Percentiles rank a stretch among this genome's conserved stretches.
These are phyloP conservation scores for Dionaea muscipula DNA, from an alignment of 179 eudicot genomes.

Conservation along the genomic window DNA sequence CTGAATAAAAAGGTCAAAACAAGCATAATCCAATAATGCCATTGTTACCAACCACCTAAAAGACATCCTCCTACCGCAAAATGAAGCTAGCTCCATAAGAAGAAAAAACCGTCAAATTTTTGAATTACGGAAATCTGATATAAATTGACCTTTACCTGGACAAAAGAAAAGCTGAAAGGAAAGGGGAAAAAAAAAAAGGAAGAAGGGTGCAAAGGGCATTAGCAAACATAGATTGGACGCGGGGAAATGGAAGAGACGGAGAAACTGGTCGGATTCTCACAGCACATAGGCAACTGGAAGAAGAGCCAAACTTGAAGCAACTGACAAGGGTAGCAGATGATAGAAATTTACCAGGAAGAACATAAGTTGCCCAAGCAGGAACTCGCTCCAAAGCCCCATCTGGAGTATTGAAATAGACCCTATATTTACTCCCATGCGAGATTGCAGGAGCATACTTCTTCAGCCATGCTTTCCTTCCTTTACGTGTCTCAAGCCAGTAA, in stretches of 20 bases:
- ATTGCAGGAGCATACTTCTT: constrained; percentile 68
- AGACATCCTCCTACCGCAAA: too few relatives aligned
- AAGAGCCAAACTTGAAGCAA: neutral
- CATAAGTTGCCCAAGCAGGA: constrained; percentile 99
- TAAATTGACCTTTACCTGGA: too few relatives aligned
- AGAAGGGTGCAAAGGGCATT: neutral
- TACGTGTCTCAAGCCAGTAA: constrained; percentile 87
- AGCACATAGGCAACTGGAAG: neutral
- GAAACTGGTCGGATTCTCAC: neutral
- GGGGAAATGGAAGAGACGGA: neutral
- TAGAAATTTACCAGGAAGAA: constrained; percentile 57
- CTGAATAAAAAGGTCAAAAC: too few relatives aligned
- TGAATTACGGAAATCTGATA: too few relatives aligned
- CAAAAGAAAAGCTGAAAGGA: too few relatives aligned
- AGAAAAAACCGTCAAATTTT: too few relatives aligned
- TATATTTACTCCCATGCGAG: constrained; percentile 90
- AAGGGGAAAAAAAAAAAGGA: neutral
- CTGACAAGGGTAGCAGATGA: constrained; percentile 2
- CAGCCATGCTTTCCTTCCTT: constrained; percentile 93
- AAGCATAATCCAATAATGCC: too few relatives aligned
- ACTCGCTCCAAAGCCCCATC: constrained; percentile 82
- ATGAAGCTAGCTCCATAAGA: too few relatives aligned
- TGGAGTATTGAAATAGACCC: constrained; percentile 89
- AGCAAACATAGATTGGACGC: neutral
- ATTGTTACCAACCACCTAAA: too few relatives aligned